Evolutionary conservation across 2,329 filamentous ascomycete genomes (phyloP).

Genomic region (Trichocomaceae sp.): DNA sequence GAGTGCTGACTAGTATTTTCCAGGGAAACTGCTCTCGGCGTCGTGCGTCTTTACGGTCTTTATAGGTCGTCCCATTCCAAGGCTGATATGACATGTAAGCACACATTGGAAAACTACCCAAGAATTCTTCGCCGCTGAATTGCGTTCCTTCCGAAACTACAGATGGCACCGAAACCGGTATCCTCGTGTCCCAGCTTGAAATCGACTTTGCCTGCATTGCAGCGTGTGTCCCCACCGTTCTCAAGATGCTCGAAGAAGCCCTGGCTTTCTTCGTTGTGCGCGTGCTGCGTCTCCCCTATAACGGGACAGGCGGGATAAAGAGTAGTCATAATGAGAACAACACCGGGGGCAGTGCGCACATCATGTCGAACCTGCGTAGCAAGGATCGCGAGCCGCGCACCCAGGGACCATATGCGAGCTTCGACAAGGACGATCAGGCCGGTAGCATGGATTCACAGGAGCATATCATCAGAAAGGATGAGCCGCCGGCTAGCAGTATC

Average conservation of each 20-base stretch:
- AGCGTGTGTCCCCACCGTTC: constrained; percentile 1
- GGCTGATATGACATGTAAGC: constrained; percentile 2
- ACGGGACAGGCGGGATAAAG: background rate
- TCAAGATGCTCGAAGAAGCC: background rate
- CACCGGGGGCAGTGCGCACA: background rate
- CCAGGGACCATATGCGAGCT: background rate
- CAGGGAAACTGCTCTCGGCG: background rate
- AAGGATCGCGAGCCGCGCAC: background rate
- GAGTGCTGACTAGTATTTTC: background rate
- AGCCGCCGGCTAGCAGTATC: background rate
- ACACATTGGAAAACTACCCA: background rate
- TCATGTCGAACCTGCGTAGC: background rate
- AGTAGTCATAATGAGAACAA: background rate
- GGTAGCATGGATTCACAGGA: constrained; percentile 6
- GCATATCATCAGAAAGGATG: background rate
- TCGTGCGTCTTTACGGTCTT: constrained; percentile 4
- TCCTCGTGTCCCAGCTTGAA: constrained; percentile 5
- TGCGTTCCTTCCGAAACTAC: background rate
- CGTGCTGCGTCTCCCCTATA: background rate
- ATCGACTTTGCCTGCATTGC: constrained; percentile 6
- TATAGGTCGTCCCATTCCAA: background rate
- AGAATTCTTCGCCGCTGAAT: too few species aligned
- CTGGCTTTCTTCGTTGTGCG: background rate
- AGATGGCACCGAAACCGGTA: constrained; percentile 1
- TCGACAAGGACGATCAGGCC: background rate